Evolutionary conservation across 257 asterid species (phyloP).

Genomic region (Echium plantagineum): DNA sequence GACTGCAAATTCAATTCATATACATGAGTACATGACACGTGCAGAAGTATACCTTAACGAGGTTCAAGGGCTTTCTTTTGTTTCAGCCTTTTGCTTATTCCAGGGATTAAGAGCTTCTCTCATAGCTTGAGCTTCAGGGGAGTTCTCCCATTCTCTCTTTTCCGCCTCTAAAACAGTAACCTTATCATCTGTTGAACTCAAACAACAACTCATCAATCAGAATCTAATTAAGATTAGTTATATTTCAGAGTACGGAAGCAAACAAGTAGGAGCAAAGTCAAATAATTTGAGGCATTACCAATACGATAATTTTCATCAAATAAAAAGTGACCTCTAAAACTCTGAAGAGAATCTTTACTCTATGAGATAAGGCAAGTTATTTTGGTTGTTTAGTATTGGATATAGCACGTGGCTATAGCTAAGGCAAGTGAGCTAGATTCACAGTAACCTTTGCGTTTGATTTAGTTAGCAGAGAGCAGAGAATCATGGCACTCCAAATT

Average conservation of each 20-base stretch:
- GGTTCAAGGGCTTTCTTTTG: slow-evolving; percentile 30
- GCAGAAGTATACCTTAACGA: slow-evolving; percentile 6
- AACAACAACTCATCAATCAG: not conserved
- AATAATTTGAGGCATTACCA: not conserved
- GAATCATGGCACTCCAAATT: too few species aligned
- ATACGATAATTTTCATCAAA: not conserved
- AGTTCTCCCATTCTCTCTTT: slow-evolving; percentile 71
- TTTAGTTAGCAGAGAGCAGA: too few species aligned
- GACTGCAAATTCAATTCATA: not conserved
- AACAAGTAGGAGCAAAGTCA: not conserved
- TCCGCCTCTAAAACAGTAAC: slow-evolving; percentile 80
- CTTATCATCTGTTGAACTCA: slow-evolving; percentile 58
- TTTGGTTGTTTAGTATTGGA: too few species aligned
- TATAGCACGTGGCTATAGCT: too few species aligned
- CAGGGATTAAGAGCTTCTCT: slow-evolving; percentile 96
- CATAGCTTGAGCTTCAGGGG: slow-evolving; percentile 74
- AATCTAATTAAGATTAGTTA: not conserved
- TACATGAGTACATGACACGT: too few species aligned
- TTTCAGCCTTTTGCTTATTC: slow-evolving; percentile 39
- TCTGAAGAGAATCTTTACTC: too few species aligned
- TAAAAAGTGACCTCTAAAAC: not conserved
- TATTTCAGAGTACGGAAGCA: not conserved
- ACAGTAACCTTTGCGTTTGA: too few species aligned
- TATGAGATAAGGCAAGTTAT: too few species aligned
- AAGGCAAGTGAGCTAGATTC: too few species aligned